Percentiles rank a stretch among this genome's conserved stretches.
These are phyloP conservation scores for Dorcoceras hygrometricum DNA, from an alignment of 257 asterid species.

Conservation along the genomic window DNA sequence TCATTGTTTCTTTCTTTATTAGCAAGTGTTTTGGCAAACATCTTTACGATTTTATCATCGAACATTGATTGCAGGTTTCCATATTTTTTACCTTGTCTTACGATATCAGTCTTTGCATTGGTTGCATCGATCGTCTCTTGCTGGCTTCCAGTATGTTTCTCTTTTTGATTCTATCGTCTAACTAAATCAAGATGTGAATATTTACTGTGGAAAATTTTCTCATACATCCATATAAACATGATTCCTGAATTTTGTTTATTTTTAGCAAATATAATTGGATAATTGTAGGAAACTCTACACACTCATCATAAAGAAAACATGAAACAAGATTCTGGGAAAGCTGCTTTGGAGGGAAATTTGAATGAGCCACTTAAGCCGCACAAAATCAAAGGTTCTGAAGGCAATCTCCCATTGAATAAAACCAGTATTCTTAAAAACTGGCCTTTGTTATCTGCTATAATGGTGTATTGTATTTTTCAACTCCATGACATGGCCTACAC, in stretches of 20 bases:
- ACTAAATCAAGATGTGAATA: not conserved
- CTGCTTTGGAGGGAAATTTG: conserved; percentile 33
- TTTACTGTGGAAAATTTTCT: not conserved
- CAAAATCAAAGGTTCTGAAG: conserved; percentile 27
- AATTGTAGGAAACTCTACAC: conserved; percentile 78
- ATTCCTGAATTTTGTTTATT: not conserved
- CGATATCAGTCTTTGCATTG: conserved; percentile 61
- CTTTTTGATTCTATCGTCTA: conserved; percentile 1
- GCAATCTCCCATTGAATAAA: conserved; percentile 22
- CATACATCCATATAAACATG: not conserved
- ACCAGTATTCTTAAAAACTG: conserved; percentile 56
- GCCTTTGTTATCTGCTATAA: conserved; percentile 72
- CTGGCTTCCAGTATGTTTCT: conserved; percentile 74
- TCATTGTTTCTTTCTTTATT: conserved; percentile 1
- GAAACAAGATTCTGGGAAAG: conserved; percentile 22
- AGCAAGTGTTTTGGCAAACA: not conserved
- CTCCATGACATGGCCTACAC: conserved; percentile 89
- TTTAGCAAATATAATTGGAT: conserved; percentile 14
- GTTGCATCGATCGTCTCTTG: conserved; percentile 43
- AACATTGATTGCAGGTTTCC: conserved; percentile 58
- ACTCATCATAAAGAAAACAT: conserved; percentile 34
- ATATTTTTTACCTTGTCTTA: conserved; percentile 76
- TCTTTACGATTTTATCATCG: not conserved
- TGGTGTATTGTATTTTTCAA: conserved; percentile 70
- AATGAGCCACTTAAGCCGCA: conserved; percentile 17